Base-by-base conservation (phyloP, 257 asterid genomes). In the Capsicum rhomboideum region DNA sequence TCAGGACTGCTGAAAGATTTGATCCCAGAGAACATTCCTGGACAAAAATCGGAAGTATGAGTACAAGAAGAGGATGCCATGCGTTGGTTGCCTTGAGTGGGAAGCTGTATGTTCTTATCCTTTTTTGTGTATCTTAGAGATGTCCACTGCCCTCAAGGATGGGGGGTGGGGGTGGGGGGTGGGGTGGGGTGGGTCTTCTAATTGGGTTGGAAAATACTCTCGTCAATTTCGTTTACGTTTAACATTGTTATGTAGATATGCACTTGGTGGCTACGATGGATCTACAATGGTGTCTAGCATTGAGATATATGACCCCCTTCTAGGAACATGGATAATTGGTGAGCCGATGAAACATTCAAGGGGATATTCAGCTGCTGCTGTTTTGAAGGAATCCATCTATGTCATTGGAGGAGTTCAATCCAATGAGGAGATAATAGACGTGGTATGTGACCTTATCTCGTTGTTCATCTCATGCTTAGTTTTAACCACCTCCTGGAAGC, bases 11-110 rank as follows among this genome's bases (percentile, higher is more conserved):
- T 64, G 98, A 95, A 91, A 92, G 97, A 86, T 95, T 92, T 78
- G 98, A 95, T 86, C 97, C 97, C 40, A 89, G 98, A 85, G 98
- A 95, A 84, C 93, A 93, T 89, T 87, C 94, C 50, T 93, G 98
- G 98, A 86, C 88, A 80, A 91, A 85, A 82, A 88, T 91, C 34
- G 86, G 84, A 86, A 88, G 93, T 56, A 93, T 93, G 98, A 89
- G 64, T 75, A 85, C 87, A 26, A 84, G 52, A 61, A 91, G 96
- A 87, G 97, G 97, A 83, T 88, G 97, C 83, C 98, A 89, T 86
- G 87, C 95, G 7, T 85, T 95, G 88, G 94, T 89, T 40, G 90
- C 85, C 49, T 67, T 93, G 93, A 90, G 91, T 44, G 97, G 92
- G 79, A 95, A 91, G 87, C 53, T 95, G 98, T 95, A 88, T 82